Evolutionary conservation across 2,329 filamentous ascomycete genomes (phyloP), one percentile per base, ranked within the genome.

Genomic region (Aaosphaeria arxii): DNA sequence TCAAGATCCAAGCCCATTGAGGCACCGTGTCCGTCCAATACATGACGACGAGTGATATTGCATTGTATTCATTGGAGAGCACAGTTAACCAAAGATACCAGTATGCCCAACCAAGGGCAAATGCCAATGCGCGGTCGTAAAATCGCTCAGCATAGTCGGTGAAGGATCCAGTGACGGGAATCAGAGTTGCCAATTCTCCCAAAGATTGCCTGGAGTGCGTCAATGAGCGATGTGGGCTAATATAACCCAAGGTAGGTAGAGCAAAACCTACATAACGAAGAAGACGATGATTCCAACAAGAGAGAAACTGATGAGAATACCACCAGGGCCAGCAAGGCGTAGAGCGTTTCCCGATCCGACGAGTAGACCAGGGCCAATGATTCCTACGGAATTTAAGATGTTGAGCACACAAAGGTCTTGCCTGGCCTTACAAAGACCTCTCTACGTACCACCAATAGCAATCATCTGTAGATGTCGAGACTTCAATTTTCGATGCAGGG

Each of bases 31-130:
- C 67, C 0, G 71, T 72, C 73, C 75, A 77, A 42, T 73, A 73
- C 4, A 67, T 67, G 48, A 77, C 70, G 4, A 77, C 70, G 0
- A 75, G 63, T 2, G 72, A 71, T 39, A 76, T 71, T 5, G 71
- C 69, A 51, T 77, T 76, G 45, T 75, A 77, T 55, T 77, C 74
- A 46, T 62, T 66, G 2, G 66, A 66, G 39, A 70, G 61, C 39
- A 74, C 75, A 4, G 73, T 76, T 2, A 75, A 66, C 73, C 74
- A 77, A 3, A 74, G 55, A 48, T 73, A 76, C 67, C 71, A 66
- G 36, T 57, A 57, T 4, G 48, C 51, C 54, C 53, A 58, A 6
- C 52, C 55, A 6, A 57, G 38, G 24, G 55, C 56, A 43, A 57
- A 57, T 5, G 47, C 46, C n/a, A 58, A 42, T 7, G 52, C 50